These are phyloP conservation scores for Reutealis trisperma DNA, from an alignment of 345 rosid genomes.

Conservation along the genomic window DNA sequence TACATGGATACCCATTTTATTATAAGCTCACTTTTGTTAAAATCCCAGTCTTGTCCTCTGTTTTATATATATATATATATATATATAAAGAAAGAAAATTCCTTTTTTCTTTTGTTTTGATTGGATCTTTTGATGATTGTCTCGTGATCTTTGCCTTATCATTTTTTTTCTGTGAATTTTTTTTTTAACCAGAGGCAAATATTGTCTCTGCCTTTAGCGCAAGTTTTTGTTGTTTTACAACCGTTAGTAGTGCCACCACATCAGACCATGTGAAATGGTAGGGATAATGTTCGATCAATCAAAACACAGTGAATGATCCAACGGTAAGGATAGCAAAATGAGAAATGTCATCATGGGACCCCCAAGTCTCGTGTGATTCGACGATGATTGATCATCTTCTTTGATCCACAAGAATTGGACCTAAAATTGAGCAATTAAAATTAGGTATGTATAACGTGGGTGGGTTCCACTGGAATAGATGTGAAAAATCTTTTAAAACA, in stretches of 20 bases:
- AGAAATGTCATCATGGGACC: not conserved
- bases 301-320: not conserved
- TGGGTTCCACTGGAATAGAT: not conserved
- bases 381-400: not conserved
- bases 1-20: not conserved
- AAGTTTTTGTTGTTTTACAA: not conserved
- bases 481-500: not conserved
- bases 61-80: too few relatives aligned
- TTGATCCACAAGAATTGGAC: not conserved
- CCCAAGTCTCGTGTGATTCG: not conserved
- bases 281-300: too few relatives aligned
- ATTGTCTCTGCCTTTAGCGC: not conserved
- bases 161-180: not conserved
- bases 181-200: not conserved
- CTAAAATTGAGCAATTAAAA: not conserved
- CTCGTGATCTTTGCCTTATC: constrained; percentile 7
- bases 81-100: not conserved
- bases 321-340: not conserved
- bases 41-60: too few relatives aligned
- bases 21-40: not conserved
- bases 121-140: not conserved
- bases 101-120: not conserved
- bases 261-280: not conserved
- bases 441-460: not conserved
- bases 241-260: not conserved